A percentile compares a stretch with the other conserved stretches of the same genome.
These are phyloP conservation scores for Parastagonospora avenae DNA, from an alignment of 2,329 filamentous ascomycete species.

Conservation along the genomic window DNA sequence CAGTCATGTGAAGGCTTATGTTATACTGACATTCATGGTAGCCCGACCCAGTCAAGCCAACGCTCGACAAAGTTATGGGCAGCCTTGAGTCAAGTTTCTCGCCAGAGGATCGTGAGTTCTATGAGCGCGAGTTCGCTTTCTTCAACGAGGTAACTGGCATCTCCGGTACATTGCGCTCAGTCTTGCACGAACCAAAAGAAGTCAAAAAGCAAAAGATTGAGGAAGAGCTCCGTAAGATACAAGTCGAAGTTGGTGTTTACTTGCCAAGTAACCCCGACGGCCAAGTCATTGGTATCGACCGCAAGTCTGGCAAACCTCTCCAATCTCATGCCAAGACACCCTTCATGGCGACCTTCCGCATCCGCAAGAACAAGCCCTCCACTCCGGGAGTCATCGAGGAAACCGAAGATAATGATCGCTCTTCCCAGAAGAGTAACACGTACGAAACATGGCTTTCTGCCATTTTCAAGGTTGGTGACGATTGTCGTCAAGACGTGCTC, in stretches of 20 bases:
- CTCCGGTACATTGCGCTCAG: conserved; percentile 92
- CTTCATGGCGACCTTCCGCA: conserved; percentile 98
- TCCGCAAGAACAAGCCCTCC: conserved; percentile 74
- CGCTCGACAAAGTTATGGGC: conserved; percentile 85
- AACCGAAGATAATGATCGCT: conserved; percentile 41
- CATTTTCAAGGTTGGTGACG: conserved; percentile 99
- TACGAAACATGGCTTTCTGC: conserved; percentile 99
- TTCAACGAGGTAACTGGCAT: conserved; percentile 96
- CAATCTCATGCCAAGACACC: conserved; percentile 98
- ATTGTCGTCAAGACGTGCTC: conserved; percentile 95
- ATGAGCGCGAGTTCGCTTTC: conserved; percentile 94
- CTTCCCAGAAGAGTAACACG: conserved; percentile 55
- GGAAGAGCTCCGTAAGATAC: conserved; percentile 95
- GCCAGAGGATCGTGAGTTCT: conserved; percentile 78
- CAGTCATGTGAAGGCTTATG: conserved; percentile 2
- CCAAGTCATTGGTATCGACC: conserved; percentile 95
- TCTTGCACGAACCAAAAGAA: conserved; percentile 88
- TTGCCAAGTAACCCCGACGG: conserved; percentile 96
- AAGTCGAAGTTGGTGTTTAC: conserved; percentile 96
- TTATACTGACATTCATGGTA: conserved; percentile 36
- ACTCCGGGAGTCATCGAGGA: conserved; percentile 23
- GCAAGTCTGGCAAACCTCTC: conserved; percentile 95
- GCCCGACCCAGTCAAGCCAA: conserved; percentile 92
- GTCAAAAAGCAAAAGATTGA: conserved; percentile 99
- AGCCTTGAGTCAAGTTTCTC: conserved; percentile 85